Conservation (phyloP, 371 early-diverging fungal genomes). For the Phascolomyces articulosus region DNA sequence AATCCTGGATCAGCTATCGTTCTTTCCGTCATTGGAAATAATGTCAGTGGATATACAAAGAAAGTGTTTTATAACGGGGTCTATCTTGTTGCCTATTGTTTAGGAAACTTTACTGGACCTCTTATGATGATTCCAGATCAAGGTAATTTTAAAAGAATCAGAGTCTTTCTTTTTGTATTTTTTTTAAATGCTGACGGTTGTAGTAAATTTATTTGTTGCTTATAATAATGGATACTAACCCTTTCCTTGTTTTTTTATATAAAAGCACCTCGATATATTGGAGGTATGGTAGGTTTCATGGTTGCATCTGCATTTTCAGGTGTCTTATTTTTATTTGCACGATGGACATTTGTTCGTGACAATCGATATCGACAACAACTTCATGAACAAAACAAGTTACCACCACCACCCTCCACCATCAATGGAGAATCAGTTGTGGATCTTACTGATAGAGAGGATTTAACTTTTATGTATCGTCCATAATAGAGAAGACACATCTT, state of each 20-base stretch:
- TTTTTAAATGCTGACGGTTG: too few species aligned
- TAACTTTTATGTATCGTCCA: not conserved
- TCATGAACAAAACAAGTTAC: not conserved
- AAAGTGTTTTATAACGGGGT: constrained; percentile 18
- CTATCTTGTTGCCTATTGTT: constrained; percentile 22
- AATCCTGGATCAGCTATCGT: constrained; percentile 19
- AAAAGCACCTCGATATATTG: constrained; percentile 12
- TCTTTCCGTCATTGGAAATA: constrained; percentile 12
- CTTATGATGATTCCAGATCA: constrained; percentile 19
- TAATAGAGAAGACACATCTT: not conserved
- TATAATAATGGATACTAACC: too few species aligned
- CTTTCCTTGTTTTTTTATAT: too few species aligned
- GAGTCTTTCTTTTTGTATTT: too few species aligned
- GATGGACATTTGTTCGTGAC: constrained; percentile 7
- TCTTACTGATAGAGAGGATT: not conserved
- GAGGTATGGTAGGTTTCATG: constrained; percentile 22
- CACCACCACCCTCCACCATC: not conserved
- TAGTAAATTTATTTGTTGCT: too few species aligned
- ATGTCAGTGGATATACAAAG: constrained; percentile 15
- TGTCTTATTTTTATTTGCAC: constrained; percentile 17
- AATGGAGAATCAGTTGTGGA: not conserved
- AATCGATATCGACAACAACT: constrained; percentile 4
- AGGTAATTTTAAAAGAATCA: not conserved
- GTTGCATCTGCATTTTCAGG: constrained; percentile 22
- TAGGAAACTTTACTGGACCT: constrained; percentile 23